Conservation (phyloP, 805 yeast species). For the Wickerhamomyces mucosus region DNA sequence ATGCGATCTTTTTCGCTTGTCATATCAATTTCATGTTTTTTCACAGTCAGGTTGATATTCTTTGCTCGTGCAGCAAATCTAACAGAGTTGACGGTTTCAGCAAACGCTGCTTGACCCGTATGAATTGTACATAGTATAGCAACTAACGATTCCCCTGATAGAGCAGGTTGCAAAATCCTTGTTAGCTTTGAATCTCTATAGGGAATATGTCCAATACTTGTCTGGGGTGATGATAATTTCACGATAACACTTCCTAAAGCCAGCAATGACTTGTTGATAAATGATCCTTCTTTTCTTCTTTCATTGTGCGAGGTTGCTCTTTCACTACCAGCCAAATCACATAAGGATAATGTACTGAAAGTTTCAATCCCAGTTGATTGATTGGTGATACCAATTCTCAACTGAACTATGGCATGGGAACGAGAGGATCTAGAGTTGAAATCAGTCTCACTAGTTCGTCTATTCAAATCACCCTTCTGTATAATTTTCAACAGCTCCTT, state of each 20-base stretch:
- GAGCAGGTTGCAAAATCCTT: slow-evolving; percentile 81
- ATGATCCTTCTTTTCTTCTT: slow-evolving; percentile 89
- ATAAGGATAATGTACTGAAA: slow-evolving; percentile 63
- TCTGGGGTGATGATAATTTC: slow-evolving; percentile 36
- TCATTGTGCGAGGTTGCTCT: slow-evolving; percentile 58
- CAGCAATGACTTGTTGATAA: slow-evolving; percentile 79
- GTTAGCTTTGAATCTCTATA: slow-evolving; percentile 92
- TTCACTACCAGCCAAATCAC: slow-evolving; percentile 98
- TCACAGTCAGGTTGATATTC: slow-evolving; percentile 65
- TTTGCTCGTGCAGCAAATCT: slow-evolving; percentile 93
- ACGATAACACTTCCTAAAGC: slow-evolving; percentile 92
- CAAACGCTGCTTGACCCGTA: slow-evolving; percentile 44
- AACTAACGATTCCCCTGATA: slow-evolving; percentile 79
- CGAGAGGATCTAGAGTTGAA: slow-evolving; percentile 81
- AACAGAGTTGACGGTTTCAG: slow-evolving; percentile 80
- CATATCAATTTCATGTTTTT: slow-evolving; percentile 33
- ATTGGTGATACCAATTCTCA: slow-evolving; percentile 43
- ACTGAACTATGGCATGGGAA: slow-evolving; percentile 81
- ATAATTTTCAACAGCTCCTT: slow-evolving; percentile 54
- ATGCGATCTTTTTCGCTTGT: slow-evolving; percentile 37
- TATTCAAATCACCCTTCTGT: slow-evolving; percentile 56
- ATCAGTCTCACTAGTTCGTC: slow-evolving; percentile 85
- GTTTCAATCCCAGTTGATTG: slow-evolving; percentile 26
- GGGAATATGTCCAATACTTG: slow-evolving; percentile 61
- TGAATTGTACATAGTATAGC: slow-evolving; percentile 84